These are phyloP conservation scores for Suhomyces wounanorum DNA, from an alignment of 1,139 yeast species.

Conservation along the genomic window DNA sequence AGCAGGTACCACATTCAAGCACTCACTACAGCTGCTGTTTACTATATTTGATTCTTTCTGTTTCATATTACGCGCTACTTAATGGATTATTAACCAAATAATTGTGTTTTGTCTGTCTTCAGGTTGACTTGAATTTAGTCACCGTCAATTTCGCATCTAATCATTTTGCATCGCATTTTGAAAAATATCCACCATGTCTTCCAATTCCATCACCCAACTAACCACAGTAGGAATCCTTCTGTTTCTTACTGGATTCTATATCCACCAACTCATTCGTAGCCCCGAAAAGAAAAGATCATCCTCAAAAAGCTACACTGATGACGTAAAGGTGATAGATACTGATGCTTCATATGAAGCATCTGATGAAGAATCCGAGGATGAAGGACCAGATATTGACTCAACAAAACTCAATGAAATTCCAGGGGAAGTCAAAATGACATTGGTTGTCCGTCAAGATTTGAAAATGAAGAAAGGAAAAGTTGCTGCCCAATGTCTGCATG, in stretches of 20 bases:
- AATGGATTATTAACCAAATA: no score
- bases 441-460: constrained; percentile 84
- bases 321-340: constrained; percentile 1
- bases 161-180: background rate
- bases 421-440: constrained; percentile 85
- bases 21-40: no score
- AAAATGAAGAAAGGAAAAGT: constrained; percentile 94
- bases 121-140: background rate
- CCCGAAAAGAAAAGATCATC: constrained; percentile 23
- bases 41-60: no score
- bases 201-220: constrained; percentile 14
- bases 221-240: constrained; percentile 26
- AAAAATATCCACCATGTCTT: background rate
- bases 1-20: no score
- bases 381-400: constrained; percentile 58
- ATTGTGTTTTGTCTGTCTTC: background rate
- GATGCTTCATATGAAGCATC: constrained; percentile 28
- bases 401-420: constrained; percentile 58
- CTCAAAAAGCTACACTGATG: background rate
- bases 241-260: constrained; percentile 30
- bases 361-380: constrained; percentile 38
- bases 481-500: constrained; percentile 98
- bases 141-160: background rate
- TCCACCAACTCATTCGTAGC: constrained; percentile 16
- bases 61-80: no score